These are phyloP conservation scores for Aureobasidium vineae DNA, from an alignment of 2,329 filamentous ascomycete species.

Conservation along the genomic window DNA sequence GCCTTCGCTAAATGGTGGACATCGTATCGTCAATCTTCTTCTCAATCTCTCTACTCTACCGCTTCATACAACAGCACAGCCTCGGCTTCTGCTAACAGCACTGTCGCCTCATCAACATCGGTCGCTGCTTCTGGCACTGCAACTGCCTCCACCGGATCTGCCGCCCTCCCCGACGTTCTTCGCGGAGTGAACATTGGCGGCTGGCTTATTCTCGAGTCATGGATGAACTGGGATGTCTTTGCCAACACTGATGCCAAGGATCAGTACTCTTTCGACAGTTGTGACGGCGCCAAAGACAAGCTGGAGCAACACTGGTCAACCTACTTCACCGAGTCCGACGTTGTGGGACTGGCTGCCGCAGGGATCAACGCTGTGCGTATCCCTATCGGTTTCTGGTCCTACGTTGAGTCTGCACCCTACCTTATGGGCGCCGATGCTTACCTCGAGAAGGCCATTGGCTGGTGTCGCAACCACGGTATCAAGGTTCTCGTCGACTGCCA, in stretches of 20 bases:
- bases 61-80: constrained; percentile 13
- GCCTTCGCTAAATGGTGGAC: constrained; percentile 19
- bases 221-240: constrained; percentile 42
- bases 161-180: constrained; percentile 27
- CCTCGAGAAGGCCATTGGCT: constrained; percentile 40
- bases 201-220: constrained; percentile 41
- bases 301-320: constrained; percentile 41
- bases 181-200: constrained; percentile 42
- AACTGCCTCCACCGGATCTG: background rate
- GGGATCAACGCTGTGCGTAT: constrained; percentile 50
- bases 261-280: constrained; percentile 43
- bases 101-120: background rate
- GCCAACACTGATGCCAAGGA: constrained; percentile 37
- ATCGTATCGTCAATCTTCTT: constrained; percentile 19
- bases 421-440: constrained; percentile 49
- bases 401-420: constrained; percentile 48
- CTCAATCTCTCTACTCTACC: constrained; percentile 21
- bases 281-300: constrained; percentile 38
- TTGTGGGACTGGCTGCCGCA: constrained; percentile 42
- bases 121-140: constrained; percentile 9
- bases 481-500: constrained; percentile 55
- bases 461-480: constrained; percentile 38
- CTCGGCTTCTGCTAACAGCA: constrained; percentile 6
- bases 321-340: constrained; percentile 45
- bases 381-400: constrained; percentile 56